These are phyloP conservation scores for Colletotrichum liriopes DNA, from an alignment of 2,329 filamentous ascomycete species.

Conservation along the genomic window DNA sequence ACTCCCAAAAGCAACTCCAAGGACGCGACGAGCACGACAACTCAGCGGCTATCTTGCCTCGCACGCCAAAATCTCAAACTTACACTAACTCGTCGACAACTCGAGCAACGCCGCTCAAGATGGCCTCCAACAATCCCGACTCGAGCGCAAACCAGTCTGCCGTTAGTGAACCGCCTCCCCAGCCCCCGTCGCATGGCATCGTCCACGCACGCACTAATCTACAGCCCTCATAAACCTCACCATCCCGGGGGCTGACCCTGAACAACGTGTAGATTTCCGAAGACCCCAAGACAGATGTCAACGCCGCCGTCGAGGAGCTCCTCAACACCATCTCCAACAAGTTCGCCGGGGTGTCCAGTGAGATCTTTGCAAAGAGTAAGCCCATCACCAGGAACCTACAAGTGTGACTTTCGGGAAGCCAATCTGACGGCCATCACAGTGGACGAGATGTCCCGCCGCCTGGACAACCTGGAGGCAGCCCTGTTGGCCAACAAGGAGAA, in stretches of 20 bases:
- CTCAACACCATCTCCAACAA: constrained; percentile 88
- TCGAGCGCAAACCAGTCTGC: constrained; percentile 52
- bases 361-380: constrained; percentile 91
- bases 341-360: constrained; percentile 86
- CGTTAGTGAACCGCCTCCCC: constrained; percentile 49
- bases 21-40: neutral
- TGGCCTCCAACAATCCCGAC: constrained; percentile 58
- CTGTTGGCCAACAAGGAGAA: constrained; percentile 72
- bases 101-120: constrained; percentile 42
- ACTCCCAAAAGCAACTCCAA: neutral
- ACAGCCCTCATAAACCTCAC: no score
- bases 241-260: neutral
- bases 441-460: constrained; percentile 91
- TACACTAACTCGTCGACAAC: neutral
- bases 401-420: neutral
- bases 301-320: constrained; percentile 87
- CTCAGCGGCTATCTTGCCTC: neutral
- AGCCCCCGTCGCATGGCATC: neutral
- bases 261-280: constrained; percentile 55
- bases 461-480: constrained; percentile 86
- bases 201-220: no score
- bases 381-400: neutral
- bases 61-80: neutral
- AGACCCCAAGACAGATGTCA: constrained; percentile 73
- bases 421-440: constrained; percentile 67